Base-by-base conservation (phyloP, 1,139 yeast species). In the Nakaseomyces sp. region DNA sequence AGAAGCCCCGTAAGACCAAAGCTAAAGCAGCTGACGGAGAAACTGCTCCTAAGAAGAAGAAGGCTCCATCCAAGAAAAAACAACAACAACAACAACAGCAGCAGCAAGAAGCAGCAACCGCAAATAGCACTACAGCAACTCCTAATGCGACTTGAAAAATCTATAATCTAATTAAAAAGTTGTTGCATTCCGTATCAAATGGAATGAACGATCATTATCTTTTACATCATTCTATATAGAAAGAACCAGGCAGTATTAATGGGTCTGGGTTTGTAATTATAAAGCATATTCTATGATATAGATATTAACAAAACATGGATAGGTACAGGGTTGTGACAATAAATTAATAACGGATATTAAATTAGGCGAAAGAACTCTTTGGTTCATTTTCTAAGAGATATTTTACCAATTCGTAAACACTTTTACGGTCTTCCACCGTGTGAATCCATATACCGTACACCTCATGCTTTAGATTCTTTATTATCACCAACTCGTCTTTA, bases 391-490 rank as follows among this genome's bases (percentile, higher is more conserved):
- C 63, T 36, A 60, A 47, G 20, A 60, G 50, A 47, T 55, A 61
- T 45, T 79, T 75, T 32, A 86, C 64, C 45, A 84, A 67, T 57
- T 75, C 73, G 54, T 69, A 74, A 39, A 85, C 69, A 52, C 76
- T 74, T 41, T 72, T 72, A 54, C 96, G 70, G 56, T 88, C 96
- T 3, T 72, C 76, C 45, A 79, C 84, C 49, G 84, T 79, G 60
- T 84, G 88, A 18, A 88, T 73, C 96, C 96, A 89, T 45, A 89
- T 69, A 1, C 97, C 96, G 60, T 77, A 88, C 45, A 88, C 84
- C 41, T 81, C 87, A 10, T 87, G 93, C 44, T 79, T 70, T 37
- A 82, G 67, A 51, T 81, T 82, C 61, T 83, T 83, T 24, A 88
- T 76, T 58, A 89, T 88, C 42, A 89, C 78, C 56, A 88, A 73